A percentile compares a stretch with the other conserved stretches of the same genome.
phyloP scores from a whole-genome alignment of 2,329 filamentous ascomycete species.

The Aspergillus bombycis region DNA sequence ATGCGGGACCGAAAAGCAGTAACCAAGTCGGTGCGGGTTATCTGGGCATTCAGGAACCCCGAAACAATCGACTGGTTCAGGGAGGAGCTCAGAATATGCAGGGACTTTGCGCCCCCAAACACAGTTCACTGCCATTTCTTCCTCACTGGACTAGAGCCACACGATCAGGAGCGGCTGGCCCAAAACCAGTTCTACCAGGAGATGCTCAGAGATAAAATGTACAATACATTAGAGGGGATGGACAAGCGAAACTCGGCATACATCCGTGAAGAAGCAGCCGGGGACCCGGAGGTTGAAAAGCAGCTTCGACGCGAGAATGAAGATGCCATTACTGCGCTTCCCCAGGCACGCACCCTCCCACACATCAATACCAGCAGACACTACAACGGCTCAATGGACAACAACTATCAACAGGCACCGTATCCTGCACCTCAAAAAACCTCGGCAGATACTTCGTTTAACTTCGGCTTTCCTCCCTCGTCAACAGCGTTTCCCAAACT shows the following conservation, averaged over 20 bases:
- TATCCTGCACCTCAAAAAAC: neutral
- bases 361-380: conserved; percentile 20
- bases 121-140: conserved; percentile 94
- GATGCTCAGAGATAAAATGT: conserved; percentile 81
- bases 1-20: conserved; percentile 95
- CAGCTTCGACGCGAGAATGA: conserved; percentile 81
- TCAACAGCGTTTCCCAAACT: conserved; percentile 88
- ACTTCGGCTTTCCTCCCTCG: conserved; percentile 80
- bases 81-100: conserved; percentile 88
- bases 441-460: conserved; percentile 50
- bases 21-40: conserved; percentile 83
- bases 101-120: conserved; percentile 84
- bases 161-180: conserved; percentile 45
- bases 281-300: conserved; percentile 76
- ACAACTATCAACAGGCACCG: neutral
- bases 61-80: conserved; percentile 98
- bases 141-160: conserved; percentile 75
- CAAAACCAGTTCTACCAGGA: conserved; percentile 65
- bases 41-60: conserved; percentile 90
- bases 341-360: conserved; percentile 51
- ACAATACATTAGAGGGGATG: conserved; percentile 83
- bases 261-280: conserved; percentile 79
- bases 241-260: conserved; percentile 84
- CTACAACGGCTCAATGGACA: conserved; percentile 16
- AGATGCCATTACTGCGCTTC: conserved; percentile 81